Percentiles rank a stretch among this genome's conserved stretches.
Evolutionary conservation across 257 asterid species (phyloP).

Genomic region (Solanum rostratum): DNA sequence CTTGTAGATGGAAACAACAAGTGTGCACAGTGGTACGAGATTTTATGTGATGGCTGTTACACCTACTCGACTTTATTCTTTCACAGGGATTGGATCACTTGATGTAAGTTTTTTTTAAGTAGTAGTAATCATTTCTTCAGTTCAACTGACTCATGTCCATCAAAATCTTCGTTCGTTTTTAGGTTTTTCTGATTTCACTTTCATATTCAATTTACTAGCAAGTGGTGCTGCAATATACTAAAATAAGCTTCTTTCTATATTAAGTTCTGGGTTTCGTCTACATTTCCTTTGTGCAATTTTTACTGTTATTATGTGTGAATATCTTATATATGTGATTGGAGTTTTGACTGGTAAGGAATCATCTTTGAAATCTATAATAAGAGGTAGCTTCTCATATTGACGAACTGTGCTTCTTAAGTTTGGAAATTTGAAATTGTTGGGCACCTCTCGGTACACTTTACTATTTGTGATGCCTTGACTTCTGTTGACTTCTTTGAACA

Average conservation of each 20-base stretch:
- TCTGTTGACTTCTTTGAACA: background rate
- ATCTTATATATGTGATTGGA: background rate
- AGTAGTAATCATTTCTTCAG: background rate
- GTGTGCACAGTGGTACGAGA: constrained; percentile 27
- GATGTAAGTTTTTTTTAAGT: constrained; percentile 45
- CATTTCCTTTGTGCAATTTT: background rate
- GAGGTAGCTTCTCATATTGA: background rate
- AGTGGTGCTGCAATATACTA: background rate
- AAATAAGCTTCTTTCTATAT: background rate
- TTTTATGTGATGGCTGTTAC: constrained; percentile 37
- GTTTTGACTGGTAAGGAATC: background rate
- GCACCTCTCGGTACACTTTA: background rate
- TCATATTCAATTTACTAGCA: background rate
- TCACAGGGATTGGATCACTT: constrained; percentile 79
- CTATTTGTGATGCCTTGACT: background rate
- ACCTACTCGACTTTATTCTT: constrained; percentile 93
- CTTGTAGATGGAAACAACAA: constrained; percentile 87
- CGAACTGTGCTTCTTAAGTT: background rate
- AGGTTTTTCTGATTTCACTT: background rate
- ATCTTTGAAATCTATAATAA: background rate
- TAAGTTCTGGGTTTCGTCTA: background rate
- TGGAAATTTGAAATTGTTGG: background rate
- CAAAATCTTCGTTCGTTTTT: background rate
- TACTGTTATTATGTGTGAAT: background rate
- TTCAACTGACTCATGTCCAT: background rate